Evolutionary conservation across 2,329 filamentous ascomycete species (phyloP).

Genomic region (Aspergillus sp.): DNA sequence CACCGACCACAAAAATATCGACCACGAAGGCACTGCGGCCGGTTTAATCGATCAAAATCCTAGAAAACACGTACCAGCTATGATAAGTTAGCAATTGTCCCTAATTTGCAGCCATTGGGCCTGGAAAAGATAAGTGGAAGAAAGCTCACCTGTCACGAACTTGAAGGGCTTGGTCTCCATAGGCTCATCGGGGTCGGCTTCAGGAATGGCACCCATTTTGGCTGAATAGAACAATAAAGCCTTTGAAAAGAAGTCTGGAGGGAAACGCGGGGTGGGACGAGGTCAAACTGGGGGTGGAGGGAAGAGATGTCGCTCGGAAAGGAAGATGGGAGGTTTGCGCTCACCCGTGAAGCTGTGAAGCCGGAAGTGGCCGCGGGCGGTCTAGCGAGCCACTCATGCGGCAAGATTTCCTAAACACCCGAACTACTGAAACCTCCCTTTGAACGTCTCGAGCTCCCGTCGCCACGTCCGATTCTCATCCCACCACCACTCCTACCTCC

Average conservation of each 20-base stretch:
- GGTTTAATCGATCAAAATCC: constrained; percentile 8
- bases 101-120: constrained; percentile 21
- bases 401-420: constrained; percentile 32
- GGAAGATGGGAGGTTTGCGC: constrained; percentile 26
- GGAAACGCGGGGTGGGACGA: constrained; percentile 6
- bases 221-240: constrained; percentile 24
- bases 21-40: constrained; percentile 2
- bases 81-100: constrained; percentile 37
- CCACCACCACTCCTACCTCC: constrained; percentile 12
- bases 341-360: constrained; percentile 28
- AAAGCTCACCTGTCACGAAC: constrained; percentile 90
- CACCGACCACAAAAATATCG: constrained; percentile 6
- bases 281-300: constrained; percentile 11
- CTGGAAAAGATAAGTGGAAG: neutral
- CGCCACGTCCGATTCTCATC: constrained; percentile 16
- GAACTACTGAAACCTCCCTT: constrained; percentile 17
- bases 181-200: constrained; percentile 63
- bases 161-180: constrained; percentile 99
- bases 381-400: constrained; percentile 34
- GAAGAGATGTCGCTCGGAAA: constrained; percentile 17
- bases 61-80: constrained; percentile 45
- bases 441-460: constrained; percentile 15
- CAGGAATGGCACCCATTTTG: constrained; percentile 77
- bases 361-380: constrained; percentile 34
- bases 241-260: constrained; percentile 14